Evolutionary conservation across 305 asterid genomes (phyloP), one percentile per base, ranked within the genome.

Genomic region (Ajuga reptans): DNA sequence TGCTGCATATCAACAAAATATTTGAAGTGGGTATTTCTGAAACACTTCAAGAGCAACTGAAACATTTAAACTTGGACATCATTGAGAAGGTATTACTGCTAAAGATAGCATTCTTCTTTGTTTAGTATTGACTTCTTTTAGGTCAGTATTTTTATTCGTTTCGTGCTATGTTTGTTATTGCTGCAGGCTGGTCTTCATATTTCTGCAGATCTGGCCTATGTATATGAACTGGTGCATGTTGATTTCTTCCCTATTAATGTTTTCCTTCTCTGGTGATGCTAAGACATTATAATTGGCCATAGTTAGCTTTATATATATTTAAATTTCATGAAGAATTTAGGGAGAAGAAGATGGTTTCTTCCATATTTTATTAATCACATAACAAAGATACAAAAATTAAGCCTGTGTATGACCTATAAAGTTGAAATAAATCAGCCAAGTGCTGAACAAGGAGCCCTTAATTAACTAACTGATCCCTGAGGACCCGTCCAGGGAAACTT

Each of bases 1-100:
- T 92, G 77, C 82, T 92, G 84, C 97, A 92, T 79, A 81, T 92
- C 84, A 85, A 82, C 86, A 88, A 86, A 81, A 88, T 92, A 76
- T 88, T 92, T 78, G 96, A 90, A 86, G 96, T 92, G 39, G 98
- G 96, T 71, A 78, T 87, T 78, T 85, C 96, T 31, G 96, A 76
- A 81, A 72, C 86, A 74, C 85, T 90, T 74, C 90, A 70, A 49
- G 97, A 87, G 68, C 88, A 85, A 72, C 66, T 89, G 81, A 77
- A 75, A 67, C 76, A 76, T 68, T 86, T 85, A 79, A 80, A 84
- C 77, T 76, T 92, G 89, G 96, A 87, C 76, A 85, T 92, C 62
- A 72, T 86, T 70, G 88, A 84, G 77, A 80, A 84, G 98, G 98
- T 92, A 74, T 36, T 49, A 33, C 62, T 68, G 59, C 50, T 69